Base-by-base conservation (phyloP, 2,329 filamentous ascomycete species). In the Xylariaceae sp. region DNA sequence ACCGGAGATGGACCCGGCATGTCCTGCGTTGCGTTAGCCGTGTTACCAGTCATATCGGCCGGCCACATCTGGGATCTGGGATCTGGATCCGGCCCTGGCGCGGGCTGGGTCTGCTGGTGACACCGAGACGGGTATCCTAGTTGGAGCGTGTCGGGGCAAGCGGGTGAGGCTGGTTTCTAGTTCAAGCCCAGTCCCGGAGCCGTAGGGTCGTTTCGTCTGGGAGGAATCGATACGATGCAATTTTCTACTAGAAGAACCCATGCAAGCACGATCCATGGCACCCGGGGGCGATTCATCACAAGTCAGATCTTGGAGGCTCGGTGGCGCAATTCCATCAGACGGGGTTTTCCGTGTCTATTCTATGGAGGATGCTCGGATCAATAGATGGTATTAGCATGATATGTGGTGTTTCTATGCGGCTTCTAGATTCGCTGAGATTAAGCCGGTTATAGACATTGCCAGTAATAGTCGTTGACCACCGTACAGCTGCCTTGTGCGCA, bases 1-100 rank as follows among this genome's bases (percentile, higher is more conserved):
- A 18, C 47, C 18, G 47, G 74, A 67, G 7, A 78, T 55, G 1
- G 77, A 75, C 3, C 79, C 78, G 2, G 37, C 73, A 75, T 35
- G 76, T 71, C 77, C 48, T 37, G 45, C 53, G 8, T 17, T 17
- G 17, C 17, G 17, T 17, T 17, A 17, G 17, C 17, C 17, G 45
- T 23, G 47, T 44, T 49, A 49, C 47, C 10, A 3, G 17, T 49
- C 17, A 39, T 17, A 53, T 52, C 7, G 51, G 10, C 30, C 2
- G 6, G 30, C 13, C n/a, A 54, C 11, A 9, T 11, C 37, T 54
- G 49, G 53, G 17, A 49, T 23, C 47, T 15, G 35, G 17, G 17
- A 49, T 49, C 47, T 49, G 47, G 47, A 23, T 30, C 47, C 30
- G 18, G 47, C 17, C 13, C 17, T 49, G 47, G 45, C 45, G 5